Evolutionary conservation across 2,329 filamentous ascomycete species (phyloP).

Genomic region (Cadophora sp.): DNA sequence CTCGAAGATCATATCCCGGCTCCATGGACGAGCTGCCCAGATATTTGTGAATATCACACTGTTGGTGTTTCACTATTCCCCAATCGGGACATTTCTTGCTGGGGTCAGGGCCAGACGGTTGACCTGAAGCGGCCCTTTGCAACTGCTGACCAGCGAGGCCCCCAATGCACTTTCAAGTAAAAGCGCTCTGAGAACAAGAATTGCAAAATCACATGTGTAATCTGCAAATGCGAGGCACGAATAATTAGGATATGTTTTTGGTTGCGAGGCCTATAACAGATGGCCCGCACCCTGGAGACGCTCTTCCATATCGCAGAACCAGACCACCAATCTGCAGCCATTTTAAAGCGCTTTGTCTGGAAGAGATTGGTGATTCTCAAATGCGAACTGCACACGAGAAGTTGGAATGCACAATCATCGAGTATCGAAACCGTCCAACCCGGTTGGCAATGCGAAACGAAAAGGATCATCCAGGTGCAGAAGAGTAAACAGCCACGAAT

Average conservation of each 20-base stretch:
- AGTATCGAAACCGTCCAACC: constrained; percentile 4
- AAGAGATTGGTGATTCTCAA: not conserved
- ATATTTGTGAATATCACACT: not conserved
- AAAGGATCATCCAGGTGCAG: constrained; percentile 1
- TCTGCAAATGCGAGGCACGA: not conserved
- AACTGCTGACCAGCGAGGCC: not conserved
- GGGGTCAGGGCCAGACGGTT: constrained; percentile 1
- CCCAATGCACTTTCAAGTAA: not conserved
- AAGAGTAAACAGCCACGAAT: constrained; percentile 5
- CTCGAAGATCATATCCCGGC: not conserved
- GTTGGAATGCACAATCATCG: not conserved
- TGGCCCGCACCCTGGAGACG: not conserved
- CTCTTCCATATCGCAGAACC: not conserved
- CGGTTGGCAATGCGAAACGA: not conserved
- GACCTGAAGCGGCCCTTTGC: not conserved
- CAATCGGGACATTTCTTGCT: not conserved
- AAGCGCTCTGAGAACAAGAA: not conserved
- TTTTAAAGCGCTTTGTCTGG: not conserved
- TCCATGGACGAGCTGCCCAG: not conserved
- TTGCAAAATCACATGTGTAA: not conserved
- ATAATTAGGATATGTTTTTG: not conserved
- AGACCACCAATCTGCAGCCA: constrained; percentile 3
- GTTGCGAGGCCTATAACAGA: not conserved
- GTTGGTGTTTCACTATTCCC: constrained; percentile 5
- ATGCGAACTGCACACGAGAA: not conserved